Evolutionary conservation across 805 yeast species (phyloP), one percentile per base, ranked within the genome.

Genomic region (Brettanomyces custersianus): DNA sequence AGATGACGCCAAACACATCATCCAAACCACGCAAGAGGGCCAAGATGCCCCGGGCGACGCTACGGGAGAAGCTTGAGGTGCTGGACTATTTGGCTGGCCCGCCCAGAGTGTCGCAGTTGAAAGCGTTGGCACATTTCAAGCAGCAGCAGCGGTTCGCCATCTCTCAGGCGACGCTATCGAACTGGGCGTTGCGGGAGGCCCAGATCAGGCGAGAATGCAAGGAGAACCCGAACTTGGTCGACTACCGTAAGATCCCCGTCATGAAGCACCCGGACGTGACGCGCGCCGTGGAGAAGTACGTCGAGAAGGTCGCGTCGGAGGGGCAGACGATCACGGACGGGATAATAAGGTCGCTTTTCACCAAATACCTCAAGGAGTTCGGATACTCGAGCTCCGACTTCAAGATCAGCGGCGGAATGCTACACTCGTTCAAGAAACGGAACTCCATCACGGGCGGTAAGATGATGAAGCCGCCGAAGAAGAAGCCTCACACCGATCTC

Each of bases 91-190:
- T 54, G n/a, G 33, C 34, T 11, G 60, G 61, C 0, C 59, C 57
- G 2, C 64, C 61, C 6, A 30, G 22, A n/a, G 28, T 43, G 5
- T 34, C 55, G 1, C 63, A 60, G 33, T 35, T 37, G 20, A 57
- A 57, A 15, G 44, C 54, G 0, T 33, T 57, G 17, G 35, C 35
- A 6, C 49, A 52, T 37, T 58, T 57, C 43, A 40, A 40, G 13
- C 31, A 35, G 1, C 41, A 35, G 11, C 40, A 39, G 8, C 31
- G 35, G 22, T 59, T 60, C 37, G 40, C 57, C 16, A 50, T 60
- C 12, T 57, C 63, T 17, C 63, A 55, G 40, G 59, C 62, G 6
- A 58, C 65, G 2, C 39, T 60, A 23, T 57, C 63, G 1, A 54
- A 49, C 12, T 60, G 65, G 65, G 40, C 43, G 1, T 15, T 49